A percentile compares a stretch with the other conserved stretches of the same genome.
These are phyloP conservation scores for Agaricus blazei DNA, from an alignment of 768 basidiomycete species.

Conservation along the genomic window DNA sequence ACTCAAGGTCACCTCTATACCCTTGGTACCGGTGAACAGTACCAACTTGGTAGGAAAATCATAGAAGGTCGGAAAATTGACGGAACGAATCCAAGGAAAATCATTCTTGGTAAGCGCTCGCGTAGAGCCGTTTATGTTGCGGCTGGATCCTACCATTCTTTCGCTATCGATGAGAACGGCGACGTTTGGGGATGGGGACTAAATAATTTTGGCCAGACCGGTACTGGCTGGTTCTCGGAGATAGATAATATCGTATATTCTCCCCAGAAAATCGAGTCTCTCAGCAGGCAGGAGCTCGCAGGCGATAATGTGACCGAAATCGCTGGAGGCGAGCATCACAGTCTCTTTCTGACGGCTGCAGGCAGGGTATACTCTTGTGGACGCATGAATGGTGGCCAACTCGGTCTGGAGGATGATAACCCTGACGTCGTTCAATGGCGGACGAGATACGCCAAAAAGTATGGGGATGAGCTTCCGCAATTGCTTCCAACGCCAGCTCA, in stretches of 20 bases:
- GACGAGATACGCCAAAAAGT: constrained; percentile 39
- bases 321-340: constrained; percentile 82
- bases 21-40: constrained; percentile 88
- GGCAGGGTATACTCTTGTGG: constrained; percentile 89
- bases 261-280: constrained; percentile 56
- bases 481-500: constrained; percentile 63
- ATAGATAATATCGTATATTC: constrained; percentile 52
- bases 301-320: constrained; percentile 69
- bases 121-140: constrained; percentile 64
- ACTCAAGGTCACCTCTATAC: constrained; percentile 83
- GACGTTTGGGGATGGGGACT: constrained; percentile 95
- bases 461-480: constrained; percentile 35
- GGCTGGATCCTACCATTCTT: constrained; percentile 82
- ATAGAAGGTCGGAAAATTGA: constrained; percentile 84
- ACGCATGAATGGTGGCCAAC: constrained; percentile 76
- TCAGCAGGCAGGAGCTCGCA: constrained; percentile 56
- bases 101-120: constrained; percentile 65
- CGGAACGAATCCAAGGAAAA: constrained; percentile 83
- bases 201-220: constrained; percentile 84
- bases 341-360: constrained; percentile 78
- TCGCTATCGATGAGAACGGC: constrained; percentile 81
- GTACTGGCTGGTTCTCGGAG: constrained; percentile 44
- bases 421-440: constrained; percentile 28
- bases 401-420: constrained; percentile 74
- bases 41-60: constrained; percentile 88